These are phyloP conservation scores for Camelina neglecta DNA, from an alignment of 345 rosid species.

Conservation along the genomic window DNA sequence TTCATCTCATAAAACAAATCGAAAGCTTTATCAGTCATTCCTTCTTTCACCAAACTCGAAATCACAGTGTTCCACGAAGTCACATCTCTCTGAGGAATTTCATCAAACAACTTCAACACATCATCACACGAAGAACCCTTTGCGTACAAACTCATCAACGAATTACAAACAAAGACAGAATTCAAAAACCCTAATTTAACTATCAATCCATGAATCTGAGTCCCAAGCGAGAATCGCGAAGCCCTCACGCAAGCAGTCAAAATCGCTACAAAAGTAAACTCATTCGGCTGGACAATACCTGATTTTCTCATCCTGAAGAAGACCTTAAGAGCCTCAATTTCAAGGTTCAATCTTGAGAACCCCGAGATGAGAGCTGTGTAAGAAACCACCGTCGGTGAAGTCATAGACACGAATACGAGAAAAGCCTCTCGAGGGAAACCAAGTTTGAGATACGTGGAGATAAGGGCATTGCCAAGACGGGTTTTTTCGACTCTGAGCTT, in stretches of 20 bases:
- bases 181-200: constrained; percentile 40
- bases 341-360: constrained; percentile 59
- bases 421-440: constrained; percentile 60
- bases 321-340: constrained; percentile 54
- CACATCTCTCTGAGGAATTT: constrained; percentile 65
- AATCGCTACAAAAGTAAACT: constrained; percentile 45
- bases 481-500: constrained; percentile 54
- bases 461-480: constrained; percentile 57
- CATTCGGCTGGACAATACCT: constrained; percentile 41
- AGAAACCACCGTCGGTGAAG: constrained; percentile 70
- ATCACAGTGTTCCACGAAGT: constrained; percentile 78
- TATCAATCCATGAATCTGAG: constrained; percentile 47
- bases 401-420: constrained; percentile 52
- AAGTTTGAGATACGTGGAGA: constrained; percentile 67
- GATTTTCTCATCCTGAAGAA: constrained; percentile 63
- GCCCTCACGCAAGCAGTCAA: constrained; percentile 43
- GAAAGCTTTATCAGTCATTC: constrained; percentile 50
- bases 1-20: constrained; percentile 54
- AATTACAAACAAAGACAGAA: constrained; percentile 61
- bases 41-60: constrained; percentile 61
- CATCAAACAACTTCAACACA: constrained; percentile 64
- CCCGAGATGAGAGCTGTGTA: constrained; percentile 69
- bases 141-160: constrained; percentile 68
- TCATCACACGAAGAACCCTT: constrained; percentile 47
- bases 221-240: constrained; percentile 35